A percentile compares a stretch with the other conserved stretches of the same genome.
phyloP scores from a whole-genome alignment of 2,329 filamentous ascomycete genomes.

The Penicillium polonicum region DNA sequence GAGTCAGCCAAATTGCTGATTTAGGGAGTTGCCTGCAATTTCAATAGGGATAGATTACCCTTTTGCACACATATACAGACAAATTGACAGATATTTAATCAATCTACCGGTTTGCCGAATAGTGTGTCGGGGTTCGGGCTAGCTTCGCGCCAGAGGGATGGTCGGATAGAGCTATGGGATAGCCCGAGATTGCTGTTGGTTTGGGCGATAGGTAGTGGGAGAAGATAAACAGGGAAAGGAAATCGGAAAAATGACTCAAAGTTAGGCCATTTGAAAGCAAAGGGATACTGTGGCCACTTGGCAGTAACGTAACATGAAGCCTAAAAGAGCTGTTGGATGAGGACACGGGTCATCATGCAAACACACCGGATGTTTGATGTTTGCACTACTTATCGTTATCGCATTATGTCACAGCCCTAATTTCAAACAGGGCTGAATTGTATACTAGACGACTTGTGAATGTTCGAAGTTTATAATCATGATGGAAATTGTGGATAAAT shows the following conservation, averaged over 20 bases:
- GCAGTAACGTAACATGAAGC: conserved; percentile 30
- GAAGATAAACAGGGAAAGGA: not conserved
- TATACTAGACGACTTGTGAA: not conserved
- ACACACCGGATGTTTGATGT: conserved; percentile 8
- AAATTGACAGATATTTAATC: not conserved
- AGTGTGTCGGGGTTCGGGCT: conserved; percentile 12
- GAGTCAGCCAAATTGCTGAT: conserved; percentile 11
- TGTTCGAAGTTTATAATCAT: not conserved
- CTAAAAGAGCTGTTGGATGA: conserved; percentile 19
- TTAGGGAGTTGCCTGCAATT: not conserved
- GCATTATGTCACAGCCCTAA: conserved; percentile 16
- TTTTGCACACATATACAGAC: conserved; percentile 11
- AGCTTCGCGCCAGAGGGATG: conserved; percentile 19
- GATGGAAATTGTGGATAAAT: not conserved
- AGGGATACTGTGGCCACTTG: conserved; percentile 34
- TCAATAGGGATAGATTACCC: conserved; percentile 3
- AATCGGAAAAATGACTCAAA: conserved; percentile 9
- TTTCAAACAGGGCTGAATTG: not conserved
- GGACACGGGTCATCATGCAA: conserved; percentile 27
- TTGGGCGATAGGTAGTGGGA: not conserved
- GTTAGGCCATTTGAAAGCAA: conserved; percentile 31
- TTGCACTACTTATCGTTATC: conserved; percentile 22
- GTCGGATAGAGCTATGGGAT: conserved; percentile 13
- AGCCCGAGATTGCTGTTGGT: not conserved
- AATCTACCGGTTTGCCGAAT: conserved; percentile 15